Evolutionary conservation across 148 eudicot genomes (phyloP), one percentile per base, ranked within the genome.

Genomic region (Cornus controversa): DNA sequence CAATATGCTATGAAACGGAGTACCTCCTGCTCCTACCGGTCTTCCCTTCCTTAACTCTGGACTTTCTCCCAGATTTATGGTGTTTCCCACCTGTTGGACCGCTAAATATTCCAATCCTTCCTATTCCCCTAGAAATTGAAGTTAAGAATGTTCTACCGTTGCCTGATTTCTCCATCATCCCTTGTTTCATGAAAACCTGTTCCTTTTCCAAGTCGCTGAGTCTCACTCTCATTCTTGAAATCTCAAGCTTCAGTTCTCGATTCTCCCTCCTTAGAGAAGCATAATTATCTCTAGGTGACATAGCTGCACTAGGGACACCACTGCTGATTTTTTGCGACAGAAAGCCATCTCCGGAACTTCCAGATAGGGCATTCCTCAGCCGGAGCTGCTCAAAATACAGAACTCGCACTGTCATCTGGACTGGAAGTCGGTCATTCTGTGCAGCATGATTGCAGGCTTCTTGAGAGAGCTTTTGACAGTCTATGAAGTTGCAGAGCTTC

Each of bases 391-490:
- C 97, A 50, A 85, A 85, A 70, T 92, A 89, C 42, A 92, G 92
- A 68, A 92, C 91, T 75, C 84, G 79, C 14, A 92, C 89, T 20
- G 90, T 80, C 92, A 90, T 80, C 47, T 87, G 90, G 58, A 89
- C 90, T 23, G 92, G 97, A 11, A 92, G 90, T 53, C 94, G 75
- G 5, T 92, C 92, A 29, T 92, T 92, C 70, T 90, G 92, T 11
- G 97, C 97, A 67, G 94, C 97, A 31, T 92, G 97, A 50, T 85
- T 92, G 86, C 89, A 81, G 18, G 94, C 97, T 77, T 92, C 97
- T 79, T 90, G 89, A 28, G 97, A 89, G 1, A 92, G 91, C 78
- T 92, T 92, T 79, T 89, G 92, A 67, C 92, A 86, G 81, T 92
- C 97, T 62, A 92, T 86, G 77, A 75, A 81, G 69, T 82, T 86